Conservation (phyloP, 495 filamentous ascomycete species). For the Cudoniella acicularis region DNA sequence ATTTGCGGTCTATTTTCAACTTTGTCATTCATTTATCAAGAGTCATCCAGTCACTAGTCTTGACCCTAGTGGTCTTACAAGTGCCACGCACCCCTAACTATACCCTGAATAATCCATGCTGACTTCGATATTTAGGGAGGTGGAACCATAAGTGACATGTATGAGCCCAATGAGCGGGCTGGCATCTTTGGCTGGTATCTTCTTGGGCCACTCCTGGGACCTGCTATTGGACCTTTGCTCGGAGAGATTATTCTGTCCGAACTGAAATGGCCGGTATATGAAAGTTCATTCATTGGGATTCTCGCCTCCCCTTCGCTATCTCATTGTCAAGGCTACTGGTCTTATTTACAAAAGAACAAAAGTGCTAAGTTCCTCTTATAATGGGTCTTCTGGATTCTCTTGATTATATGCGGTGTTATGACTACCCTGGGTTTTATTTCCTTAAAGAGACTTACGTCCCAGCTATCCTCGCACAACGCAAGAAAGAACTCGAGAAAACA, state of each 20-base stretch:
- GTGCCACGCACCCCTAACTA: too few relatives aligned
- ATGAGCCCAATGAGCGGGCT: constrained; percentile 39
- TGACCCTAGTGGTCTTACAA: too few relatives aligned
- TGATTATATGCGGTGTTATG: background rate
- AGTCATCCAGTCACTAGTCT: too few relatives aligned
- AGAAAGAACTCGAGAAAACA: constrained; percentile 30
- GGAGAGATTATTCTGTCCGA: constrained; percentile 50
- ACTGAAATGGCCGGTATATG: constrained; percentile 60
- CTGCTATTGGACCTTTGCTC: constrained; percentile 49
- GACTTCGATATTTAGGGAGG: too few relatives aligned
- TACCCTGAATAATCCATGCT: too few relatives aligned
- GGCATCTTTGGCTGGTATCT: constrained; percentile 47
- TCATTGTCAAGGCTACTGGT: too few relatives aligned
- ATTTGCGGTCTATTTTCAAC: too few relatives aligned
- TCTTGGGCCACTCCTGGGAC: constrained; percentile 50
- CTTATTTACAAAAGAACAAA: too few relatives aligned
- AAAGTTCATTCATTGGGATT: too few relatives aligned
- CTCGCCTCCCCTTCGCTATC: too few relatives aligned
- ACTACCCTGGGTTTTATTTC: constrained; percentile 26
- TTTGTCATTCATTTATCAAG: too few relatives aligned
- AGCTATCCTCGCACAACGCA: constrained; percentile 28
- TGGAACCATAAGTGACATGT: constrained; percentile 54
- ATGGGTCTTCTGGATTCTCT: constrained; percentile 53
- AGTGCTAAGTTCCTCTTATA: too few relatives aligned
- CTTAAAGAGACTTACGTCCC: constrained; percentile 35